Conservation (phyloP, 2,329 filamentous ascomycete species). For the Fusarium mexicanum region DNA sequence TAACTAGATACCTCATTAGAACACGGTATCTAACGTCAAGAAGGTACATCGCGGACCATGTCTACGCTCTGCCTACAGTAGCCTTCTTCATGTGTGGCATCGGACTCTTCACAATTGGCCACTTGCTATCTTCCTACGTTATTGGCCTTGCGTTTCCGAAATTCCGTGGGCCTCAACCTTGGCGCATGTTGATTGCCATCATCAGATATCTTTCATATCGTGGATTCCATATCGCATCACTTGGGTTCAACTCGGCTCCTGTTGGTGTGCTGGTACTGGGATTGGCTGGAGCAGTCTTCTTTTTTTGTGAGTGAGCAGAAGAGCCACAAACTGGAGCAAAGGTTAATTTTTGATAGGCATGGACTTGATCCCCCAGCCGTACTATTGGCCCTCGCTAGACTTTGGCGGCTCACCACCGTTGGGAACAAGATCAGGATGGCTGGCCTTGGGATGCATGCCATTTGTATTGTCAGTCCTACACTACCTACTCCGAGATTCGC, state of each 20-base stretch:
- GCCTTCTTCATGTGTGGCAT: neutral
- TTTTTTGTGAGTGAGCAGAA: neutral
- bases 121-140: neutral
- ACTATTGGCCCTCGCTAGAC: neutral
- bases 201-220: neutral
- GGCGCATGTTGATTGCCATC: rapidly evolving
- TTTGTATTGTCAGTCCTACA: neutral
- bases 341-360: neutral
- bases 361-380: neutral
- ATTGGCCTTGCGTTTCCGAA: neutral
- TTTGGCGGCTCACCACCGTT: neutral
- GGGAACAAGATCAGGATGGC: neutral
- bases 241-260: neutral
- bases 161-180: rapidly evolving
- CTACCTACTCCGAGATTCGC: rapidly evolving
- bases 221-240: neutral
- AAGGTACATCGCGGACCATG: neutral
- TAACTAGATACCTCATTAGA: rapidly evolving
- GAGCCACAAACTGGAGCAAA: no score
- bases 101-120: neutral
- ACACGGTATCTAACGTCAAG: rapidly evolving
- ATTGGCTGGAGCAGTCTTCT: neutral
- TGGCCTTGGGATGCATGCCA: neutral
- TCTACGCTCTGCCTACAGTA: neutral
- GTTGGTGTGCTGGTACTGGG: neutral